phyloP scores from a whole-genome alignment of 805 yeast genomes.

The Kodamaea neixiangensis region DNA sequence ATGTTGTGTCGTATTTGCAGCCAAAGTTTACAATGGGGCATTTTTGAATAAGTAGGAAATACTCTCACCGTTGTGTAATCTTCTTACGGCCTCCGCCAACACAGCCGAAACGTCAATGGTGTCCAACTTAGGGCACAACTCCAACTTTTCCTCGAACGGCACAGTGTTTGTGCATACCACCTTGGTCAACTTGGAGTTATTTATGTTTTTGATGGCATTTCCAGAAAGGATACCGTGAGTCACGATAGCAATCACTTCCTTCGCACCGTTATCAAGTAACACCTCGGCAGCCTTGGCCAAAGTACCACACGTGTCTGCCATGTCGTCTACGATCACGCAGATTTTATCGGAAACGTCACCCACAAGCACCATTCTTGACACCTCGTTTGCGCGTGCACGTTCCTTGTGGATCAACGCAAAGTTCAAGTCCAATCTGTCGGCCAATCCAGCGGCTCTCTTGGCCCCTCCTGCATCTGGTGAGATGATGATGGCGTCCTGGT shows the following conservation, averaged over 20 bases:
- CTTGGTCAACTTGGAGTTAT: slow-evolving; percentile 63
- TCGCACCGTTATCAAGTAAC: slow-evolving; percentile 65
- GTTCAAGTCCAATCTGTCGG: slow-evolving; percentile 75
- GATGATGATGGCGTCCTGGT: slow-evolving; percentile 66
- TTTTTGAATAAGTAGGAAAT: slow-evolving; percentile 75
- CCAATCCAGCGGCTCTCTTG: slow-evolving; percentile 82
- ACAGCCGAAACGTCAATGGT: slow-evolving; percentile 72
- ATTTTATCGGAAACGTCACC: slow-evolving; percentile 79
- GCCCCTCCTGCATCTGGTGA: slow-evolving; percentile 94
- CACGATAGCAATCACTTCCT: slow-evolving; percentile 75
- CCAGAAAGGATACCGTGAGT: slow-evolving; percentile 82
- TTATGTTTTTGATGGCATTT: slow-evolving; percentile 69
- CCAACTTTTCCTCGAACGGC: slow-evolving; percentile 67
- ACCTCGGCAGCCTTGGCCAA: slow-evolving; percentile 81
- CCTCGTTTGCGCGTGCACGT: slow-evolving; percentile 81
- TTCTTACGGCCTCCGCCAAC: slow-evolving; percentile 78
- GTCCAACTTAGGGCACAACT: slow-evolving; percentile 61
- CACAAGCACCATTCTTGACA: slow-evolving; percentile 79
- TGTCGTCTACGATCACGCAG: slow-evolving; percentile 81
- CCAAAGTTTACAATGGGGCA: slow-evolving; percentile 43
- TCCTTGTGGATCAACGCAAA: slow-evolving; percentile 86
- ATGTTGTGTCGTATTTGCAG: neutral
- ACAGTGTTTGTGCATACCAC: slow-evolving; percentile 82
- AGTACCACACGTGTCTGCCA: slow-evolving; percentile 91
- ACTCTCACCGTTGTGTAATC: slow-evolving; percentile 86